Conservation (phyloP, 805 yeast genomes). For the Nakazawaea siamensis region DNA sequence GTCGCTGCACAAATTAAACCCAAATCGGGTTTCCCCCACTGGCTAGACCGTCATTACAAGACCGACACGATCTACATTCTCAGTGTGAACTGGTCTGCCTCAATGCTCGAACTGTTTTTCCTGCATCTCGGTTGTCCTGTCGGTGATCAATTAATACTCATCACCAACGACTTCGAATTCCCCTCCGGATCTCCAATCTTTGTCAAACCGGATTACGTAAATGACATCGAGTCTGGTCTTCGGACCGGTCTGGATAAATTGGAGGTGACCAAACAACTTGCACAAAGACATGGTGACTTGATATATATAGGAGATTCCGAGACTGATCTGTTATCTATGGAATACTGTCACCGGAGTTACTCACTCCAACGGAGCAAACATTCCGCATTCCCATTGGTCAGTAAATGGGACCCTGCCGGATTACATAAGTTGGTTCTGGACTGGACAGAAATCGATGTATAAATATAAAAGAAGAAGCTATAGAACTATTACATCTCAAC, state of each 20-base stretch:
- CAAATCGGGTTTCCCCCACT: slow-evolving; percentile 30
- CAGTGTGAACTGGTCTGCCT: slow-evolving; percentile 57
- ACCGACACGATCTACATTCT: slow-evolving; percentile 23
- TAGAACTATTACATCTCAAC: slow-evolving; percentile 29
- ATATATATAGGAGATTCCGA: slow-evolving; percentile 56
- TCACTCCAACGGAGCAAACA: too few species aligned
- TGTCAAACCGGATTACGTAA: too few species aligned
- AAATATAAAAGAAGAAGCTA: neutral
- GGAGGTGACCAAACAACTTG: slow-evolving; percentile 15
- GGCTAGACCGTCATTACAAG: slow-evolving; percentile 13
- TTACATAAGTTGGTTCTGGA: too few species aligned
- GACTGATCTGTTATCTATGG: slow-evolving; percentile 47
- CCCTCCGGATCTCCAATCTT: slow-evolving; percentile 12
- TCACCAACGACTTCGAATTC: slow-evolving; percentile 45
- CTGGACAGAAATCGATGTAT: neutral
- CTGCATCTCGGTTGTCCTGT: slow-evolving; percentile 7
- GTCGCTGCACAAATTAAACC: slow-evolving; percentile 30
- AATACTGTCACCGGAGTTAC: too few species aligned
- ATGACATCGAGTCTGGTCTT: slow-evolving; percentile 16
- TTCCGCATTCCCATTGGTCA: too few species aligned
- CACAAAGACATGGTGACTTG: slow-evolving; percentile 15
- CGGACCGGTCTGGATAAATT: slow-evolving; percentile 52
- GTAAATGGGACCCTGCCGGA: too few species aligned
- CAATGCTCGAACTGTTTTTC: slow-evolving; percentile 30
- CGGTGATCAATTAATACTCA: slow-evolving; percentile 16